Conservation (phyloP, 768 basidiomycete genomes). For the Suillus cothurnatus region DNA sequence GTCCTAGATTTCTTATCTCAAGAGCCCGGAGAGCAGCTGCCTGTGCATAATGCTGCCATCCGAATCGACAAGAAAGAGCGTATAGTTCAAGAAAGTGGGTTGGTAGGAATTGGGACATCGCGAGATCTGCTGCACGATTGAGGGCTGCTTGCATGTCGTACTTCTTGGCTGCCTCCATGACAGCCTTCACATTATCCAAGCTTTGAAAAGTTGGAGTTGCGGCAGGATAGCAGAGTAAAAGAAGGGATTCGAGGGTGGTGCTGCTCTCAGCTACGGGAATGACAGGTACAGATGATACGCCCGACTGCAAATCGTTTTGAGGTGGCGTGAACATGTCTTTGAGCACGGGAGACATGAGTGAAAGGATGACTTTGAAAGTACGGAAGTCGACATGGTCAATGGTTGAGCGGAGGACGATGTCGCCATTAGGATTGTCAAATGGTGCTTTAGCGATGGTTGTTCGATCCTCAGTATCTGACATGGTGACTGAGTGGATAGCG, state of each 20-base stretch:
- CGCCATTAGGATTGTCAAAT: conserved; percentile 36
- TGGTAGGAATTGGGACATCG: conserved; percentile 11
- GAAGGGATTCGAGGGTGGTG: conserved; percentile 36
- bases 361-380: conserved; percentile 37
- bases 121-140: conserved; percentile 17
- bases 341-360: conserved; percentile 39
- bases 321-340: conserved; percentile 27
- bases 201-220: conserved; percentile 1
- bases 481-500: not conserved
- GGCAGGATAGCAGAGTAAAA: conserved; percentile 43
- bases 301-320: conserved; percentile 15
- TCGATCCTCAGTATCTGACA: not conserved
- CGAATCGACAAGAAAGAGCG: conserved; percentile 28
- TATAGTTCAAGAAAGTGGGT: conserved; percentile 25
- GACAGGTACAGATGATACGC: conserved; percentile 25
- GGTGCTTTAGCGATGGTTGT: conserved; percentile 13
- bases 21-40: conserved; percentile 27
- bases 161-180: conserved; percentile 21
- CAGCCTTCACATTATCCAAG: conserved; percentile 16
- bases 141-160: conserved; percentile 29
- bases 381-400: conserved; percentile 38
- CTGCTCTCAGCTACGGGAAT: conserved; percentile 44
- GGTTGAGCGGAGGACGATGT: conserved; percentile 37
- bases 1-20: conserved; percentile 9
- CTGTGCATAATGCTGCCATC: conserved; percentile 21